Evolutionary conservation across 2,329 filamentous ascomycete genomes (phyloP).

Genomic region (Cercospora nicotianae): DNA sequence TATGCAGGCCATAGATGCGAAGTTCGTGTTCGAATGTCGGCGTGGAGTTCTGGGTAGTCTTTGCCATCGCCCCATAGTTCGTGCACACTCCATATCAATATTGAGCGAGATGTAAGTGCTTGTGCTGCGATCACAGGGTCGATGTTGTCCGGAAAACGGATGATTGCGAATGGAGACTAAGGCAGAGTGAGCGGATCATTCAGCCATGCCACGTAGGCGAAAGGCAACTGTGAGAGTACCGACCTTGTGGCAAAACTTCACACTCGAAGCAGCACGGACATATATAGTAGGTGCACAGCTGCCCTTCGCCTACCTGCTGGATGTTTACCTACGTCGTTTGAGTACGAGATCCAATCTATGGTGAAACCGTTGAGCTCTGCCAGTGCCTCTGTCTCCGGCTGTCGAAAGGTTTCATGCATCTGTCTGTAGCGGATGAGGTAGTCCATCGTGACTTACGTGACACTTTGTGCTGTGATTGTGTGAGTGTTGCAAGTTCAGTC

Average conservation of each 20-base stretch:
- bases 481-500: neutral
- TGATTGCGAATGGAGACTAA: constrained; percentile 83
- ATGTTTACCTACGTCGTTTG: constrained; percentile 62
- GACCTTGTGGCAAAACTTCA: neutral
- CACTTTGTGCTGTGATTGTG: neutral
- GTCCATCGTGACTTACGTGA: constrained; percentile 51
- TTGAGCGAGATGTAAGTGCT: constrained; percentile 69
- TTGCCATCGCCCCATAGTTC: constrained; percentile 80
- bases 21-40: constrained; percentile 60
- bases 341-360: constrained; percentile 74
- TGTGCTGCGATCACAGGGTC: constrained; percentile 54
- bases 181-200: neutral
- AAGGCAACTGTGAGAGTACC: constrained; percentile 8
- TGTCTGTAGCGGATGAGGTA: constrained; percentile 90
- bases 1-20: constrained; percentile 67
- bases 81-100: constrained; percentile 80
- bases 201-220: constrained; percentile 5
- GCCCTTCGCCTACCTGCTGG: constrained; percentile 15
- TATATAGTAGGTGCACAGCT: constrained; percentile 1
- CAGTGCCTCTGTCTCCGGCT: constrained; percentile 78
- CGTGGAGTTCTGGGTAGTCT: constrained; percentile 68
- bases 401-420: constrained; percentile 84
- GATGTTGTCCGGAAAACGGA: constrained; percentile 54
- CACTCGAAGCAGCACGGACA: neutral
- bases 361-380: constrained; percentile 67